Evolutionary conservation across 495 filamentous ascomycete genomes (phyloP).

Genomic region (Hyphodiscus hymeniophilus): DNA sequence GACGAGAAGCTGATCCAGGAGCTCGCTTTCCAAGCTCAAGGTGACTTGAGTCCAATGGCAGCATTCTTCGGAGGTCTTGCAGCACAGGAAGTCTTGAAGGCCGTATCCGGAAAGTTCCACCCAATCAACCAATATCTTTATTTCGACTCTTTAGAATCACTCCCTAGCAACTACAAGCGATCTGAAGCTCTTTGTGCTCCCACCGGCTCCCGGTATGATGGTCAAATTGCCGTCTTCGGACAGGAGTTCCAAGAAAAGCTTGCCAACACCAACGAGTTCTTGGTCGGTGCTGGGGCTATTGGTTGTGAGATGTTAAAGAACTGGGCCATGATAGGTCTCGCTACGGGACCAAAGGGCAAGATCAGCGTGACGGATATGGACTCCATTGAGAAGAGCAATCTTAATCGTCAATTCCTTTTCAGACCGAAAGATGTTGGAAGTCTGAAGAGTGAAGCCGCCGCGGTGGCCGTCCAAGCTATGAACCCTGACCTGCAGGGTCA

Average conservation of each 20-base stretch:
- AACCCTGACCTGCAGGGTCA: constrained; percentile 86
- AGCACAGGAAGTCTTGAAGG: constrained; percentile 94
- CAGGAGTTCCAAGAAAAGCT: constrained; percentile 91
- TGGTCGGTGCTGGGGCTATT: constrained; percentile 95
- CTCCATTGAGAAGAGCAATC: constrained; percentile 96
- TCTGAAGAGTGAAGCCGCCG: constrained; percentile 94
- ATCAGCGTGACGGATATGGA: constrained; percentile 97
- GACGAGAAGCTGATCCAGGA: constrained; percentile 91
- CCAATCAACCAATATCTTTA: constrained; percentile 92
- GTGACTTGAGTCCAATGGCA: constrained; percentile 84
- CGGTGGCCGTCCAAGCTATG: constrained; percentile 82
- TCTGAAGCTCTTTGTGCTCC: constrained; percentile 86
- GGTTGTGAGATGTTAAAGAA: constrained; percentile 99
- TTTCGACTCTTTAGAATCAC: constrained; percentile 93
- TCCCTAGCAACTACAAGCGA: constrained; percentile 63
- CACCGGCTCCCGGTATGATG: constrained; percentile 78
- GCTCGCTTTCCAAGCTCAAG: constrained; percentile 90
- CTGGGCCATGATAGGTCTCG: constrained; percentile 98
- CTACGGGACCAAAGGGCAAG: constrained; percentile 77
- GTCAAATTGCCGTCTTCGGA: constrained; percentile 94
- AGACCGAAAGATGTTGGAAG: constrained; percentile 88
- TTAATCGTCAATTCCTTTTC: constrained; percentile 98
- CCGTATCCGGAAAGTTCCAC: constrained; percentile 94
- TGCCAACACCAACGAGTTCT: constrained; percentile 78
- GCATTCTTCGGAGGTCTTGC: constrained; percentile 93